These are phyloP conservation scores for Emericellopsis atlantica DNA, from an alignment of 2,329 filamentous ascomycete species.

Conservation along the genomic window DNA sequence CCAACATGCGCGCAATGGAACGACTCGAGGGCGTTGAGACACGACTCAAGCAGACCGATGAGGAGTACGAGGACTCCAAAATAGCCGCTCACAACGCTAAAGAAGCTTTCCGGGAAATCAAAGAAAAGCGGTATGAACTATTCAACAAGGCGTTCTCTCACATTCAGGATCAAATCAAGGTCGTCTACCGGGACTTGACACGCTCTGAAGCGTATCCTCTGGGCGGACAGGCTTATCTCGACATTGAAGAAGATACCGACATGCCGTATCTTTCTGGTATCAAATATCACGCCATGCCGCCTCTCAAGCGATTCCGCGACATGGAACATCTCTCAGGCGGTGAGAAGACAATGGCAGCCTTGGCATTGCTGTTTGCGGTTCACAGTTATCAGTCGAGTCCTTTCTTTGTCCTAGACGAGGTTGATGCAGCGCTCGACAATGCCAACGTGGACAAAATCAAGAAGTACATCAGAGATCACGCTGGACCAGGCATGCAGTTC, in stretches of 20 bases:
- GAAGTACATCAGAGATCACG: slow-evolving; percentile 89
- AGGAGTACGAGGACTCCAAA: slow-evolving; percentile 80
- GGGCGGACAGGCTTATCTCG: slow-evolving; percentile 80
- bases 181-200: slow-evolving; percentile 92
- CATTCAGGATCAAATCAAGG: slow-evolving; percentile 86
- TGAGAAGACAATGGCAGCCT: slow-evolving; percentile 96
- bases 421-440: slow-evolving; percentile 95
- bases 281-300: slow-evolving; percentile 98
- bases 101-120: slow-evolving; percentile 73
- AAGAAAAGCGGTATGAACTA: slow-evolving; percentile 71
- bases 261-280: slow-evolving; percentile 92
- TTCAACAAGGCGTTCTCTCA: slow-evolving; percentile 94
- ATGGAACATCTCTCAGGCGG: slow-evolving; percentile 98
- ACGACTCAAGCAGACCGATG: slow-evolving; percentile 71
- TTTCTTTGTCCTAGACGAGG: slow-evolving; percentile 97
- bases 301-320: slow-evolving; percentile 93
- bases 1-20: slow-evolving; percentile 92
- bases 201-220: slow-evolving; percentile 82
- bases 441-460: slow-evolving; percentile 94
- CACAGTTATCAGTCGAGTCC: slow-evolving; percentile 92
- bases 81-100: slow-evolving; percentile 60
- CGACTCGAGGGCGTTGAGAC: slow-evolving; percentile 76
- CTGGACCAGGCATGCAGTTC: slow-evolving; percentile 95
- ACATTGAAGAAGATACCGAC: slow-evolving; percentile 87
- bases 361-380: slow-evolving; percentile 92